Base-by-base conservation (phyloP, 2,329 filamentous ascomycete genomes). In the Nannizziopsis barbatae region DNA sequence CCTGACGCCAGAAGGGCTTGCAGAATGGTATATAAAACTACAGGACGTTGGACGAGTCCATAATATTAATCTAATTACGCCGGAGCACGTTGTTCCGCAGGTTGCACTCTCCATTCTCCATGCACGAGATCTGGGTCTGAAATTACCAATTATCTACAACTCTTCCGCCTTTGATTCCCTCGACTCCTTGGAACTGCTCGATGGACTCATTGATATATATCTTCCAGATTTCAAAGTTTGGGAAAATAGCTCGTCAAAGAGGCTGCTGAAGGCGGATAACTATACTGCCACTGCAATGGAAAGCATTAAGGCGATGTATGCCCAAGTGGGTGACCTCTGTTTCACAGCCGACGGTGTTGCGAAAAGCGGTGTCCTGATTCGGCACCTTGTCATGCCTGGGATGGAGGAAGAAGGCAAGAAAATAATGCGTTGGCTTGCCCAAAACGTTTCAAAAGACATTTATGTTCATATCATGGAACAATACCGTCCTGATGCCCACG, bases 381-480 rank as follows among this genome's bases (percentile, higher is more conserved):
- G 86, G 18, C 86, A 93, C 65, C 74, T 93, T 1, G 84, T 90
- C 20, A 93, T 93, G 86, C 86, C 86, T 0, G 84, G 84, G 0
- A 79, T 81, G 57, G 83, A 85, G 59, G 76, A 77, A 14, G 86
- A 92, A 65, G 83, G 83, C 0, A 72, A 73, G 44, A 71, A 79
- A 53, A 92, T 93, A 51, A 83, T 93, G 72, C 73, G 69, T 52
- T 93, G 85, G 73, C 70, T 93, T 12, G 86, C 84, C 0, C 70
- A 75, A 22, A 77, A 87, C 45, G 74, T 93, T 1, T 86, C 83
- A 2, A 74, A 70, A 48, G 85, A 92, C 62, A 73, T 84, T 38
- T 90, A 89, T 64, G 76, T 92, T 51, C 83, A 93, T 61, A 81
- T 93, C 55, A 92, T 92, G 86, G 86, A 93, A 65, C 86, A 93